Evolutionary conservation across 2,329 filamentous ascomycete species (phyloP), one percentile per base, ranked within the genome.

Genomic region (Neonectria neomacrospora): DNA sequence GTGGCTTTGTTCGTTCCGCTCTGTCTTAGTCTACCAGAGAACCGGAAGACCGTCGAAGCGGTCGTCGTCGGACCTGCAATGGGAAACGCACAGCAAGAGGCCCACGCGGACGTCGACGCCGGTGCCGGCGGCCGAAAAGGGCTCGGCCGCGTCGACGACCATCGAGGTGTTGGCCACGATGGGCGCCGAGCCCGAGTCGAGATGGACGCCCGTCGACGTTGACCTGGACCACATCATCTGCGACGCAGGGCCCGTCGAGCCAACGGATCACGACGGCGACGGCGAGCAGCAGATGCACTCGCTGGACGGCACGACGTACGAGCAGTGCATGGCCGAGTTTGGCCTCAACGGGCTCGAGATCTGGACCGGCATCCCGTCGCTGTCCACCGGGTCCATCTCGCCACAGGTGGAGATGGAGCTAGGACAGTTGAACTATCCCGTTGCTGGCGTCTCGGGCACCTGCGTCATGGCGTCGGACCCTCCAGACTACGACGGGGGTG

Each of bases 271-370:
- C n/a, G n/a, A n/a, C n/a, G n/a, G n/a, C n/a, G n/a, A n/a, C n/a
- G n/a, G n/a, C n/a, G n/a, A n/a, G n/a, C 41, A 23, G 20, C 23
- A 26, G 14, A 37, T 30, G 28, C 28, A 30, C 20, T 20, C 20
- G 4, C 10, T 23, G 9, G 41, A 48, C 23, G 23, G 18, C 12
- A 30, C 44, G 12, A 48, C 23, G 7, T 48, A 48, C 44, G 22
- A 48, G 9, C 44, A 48, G 23, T 48, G 44, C 44, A 48, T 48
- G 23, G 44, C 44, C 44, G 44, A 48, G 23, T 48, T 48, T 28
- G 23, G 44, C 44, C 44, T 48, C 44, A 48, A 48, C 44, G 23
- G 23, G 3, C 44, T 48, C 23, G 44, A 48, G 23, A 48, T 48
- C 44, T 48, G 44, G 44, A n/a, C 44, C 23, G 23, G 44, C 12